These are phyloP conservation scores for Ganoderma meredithae DNA, from an alignment of 1,284 basidiomycete species.

Conservation along the genomic window DNA sequence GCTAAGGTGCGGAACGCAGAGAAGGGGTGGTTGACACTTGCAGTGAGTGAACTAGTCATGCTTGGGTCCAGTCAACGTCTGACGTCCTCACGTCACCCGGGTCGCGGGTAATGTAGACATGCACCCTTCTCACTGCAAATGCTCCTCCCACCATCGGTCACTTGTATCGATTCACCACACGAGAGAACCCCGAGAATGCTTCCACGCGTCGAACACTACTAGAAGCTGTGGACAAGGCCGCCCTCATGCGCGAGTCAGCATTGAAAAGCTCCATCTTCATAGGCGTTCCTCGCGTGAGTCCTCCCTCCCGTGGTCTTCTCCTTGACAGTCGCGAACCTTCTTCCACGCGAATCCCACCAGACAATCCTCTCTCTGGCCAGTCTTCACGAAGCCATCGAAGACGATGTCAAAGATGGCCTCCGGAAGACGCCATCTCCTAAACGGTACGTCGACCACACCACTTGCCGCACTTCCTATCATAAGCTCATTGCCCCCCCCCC, in stretches of 20 bases:
- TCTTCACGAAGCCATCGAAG: slow-evolving; percentile 76
- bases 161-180: slow-evolving; percentile 80
- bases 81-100: slow-evolving; percentile 3
- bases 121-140: slow-evolving; percentile 85
- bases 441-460: slow-evolving; percentile 54
- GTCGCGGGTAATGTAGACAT: slow-evolving; percentile 59
- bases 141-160: slow-evolving; percentile 81
- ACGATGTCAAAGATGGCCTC: slow-evolving; percentile 78
- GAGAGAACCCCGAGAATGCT: slow-evolving; percentile 52
- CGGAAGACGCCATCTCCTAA: slow-evolving; percentile 59
- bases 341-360: slow-evolving; percentile 46
- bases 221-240: slow-evolving; percentile 73
- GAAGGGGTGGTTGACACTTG: slow-evolving; percentile 85
- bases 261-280: slow-evolving; percentile 94
- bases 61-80: not conserved
- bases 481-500: not conserved
- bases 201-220: slow-evolving; percentile 52
- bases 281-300: slow-evolving; percentile 85
- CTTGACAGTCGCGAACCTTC: not conserved
- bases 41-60: slow-evolving; percentile 53
- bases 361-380: slow-evolving; percentile 86
- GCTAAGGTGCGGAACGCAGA: slow-evolving; percentile 71
- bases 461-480: not conserved
- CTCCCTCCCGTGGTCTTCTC: not conserved
- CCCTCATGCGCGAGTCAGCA: slow-evolving; percentile 91